A percentile compares a stretch with the other conserved stretches of the same genome.
These are phyloP conservation scores for Paramecium sonneborni DNA, from an alignment of 73 alveolate species.

Conservation along the genomic window DNA sequence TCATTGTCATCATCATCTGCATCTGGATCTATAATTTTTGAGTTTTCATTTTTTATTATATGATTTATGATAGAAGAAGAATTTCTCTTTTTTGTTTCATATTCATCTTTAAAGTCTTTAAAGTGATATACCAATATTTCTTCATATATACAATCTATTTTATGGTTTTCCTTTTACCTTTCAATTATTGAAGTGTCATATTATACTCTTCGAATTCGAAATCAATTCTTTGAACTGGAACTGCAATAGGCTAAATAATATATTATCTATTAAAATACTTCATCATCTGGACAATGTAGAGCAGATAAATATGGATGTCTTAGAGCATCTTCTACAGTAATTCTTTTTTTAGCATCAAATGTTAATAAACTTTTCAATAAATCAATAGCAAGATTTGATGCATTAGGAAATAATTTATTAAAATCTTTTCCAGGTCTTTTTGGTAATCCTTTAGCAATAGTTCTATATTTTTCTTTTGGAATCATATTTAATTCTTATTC, in stretches of 20 bases:
- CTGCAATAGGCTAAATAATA: constrained; percentile 58
- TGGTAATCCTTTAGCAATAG: constrained; percentile 63
- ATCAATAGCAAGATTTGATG: constrained; percentile 79
- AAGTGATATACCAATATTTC: constrained; percentile 75
- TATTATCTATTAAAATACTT: not conserved
- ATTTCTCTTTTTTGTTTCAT: constrained; percentile 68
- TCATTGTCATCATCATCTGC: constrained; percentile 44
- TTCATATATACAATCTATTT: constrained; percentile 69
- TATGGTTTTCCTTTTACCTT: constrained; percentile 32
- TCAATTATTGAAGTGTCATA: constrained; percentile 66
- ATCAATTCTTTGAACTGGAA: constrained; percentile 67
- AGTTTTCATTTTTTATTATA: constrained; percentile 53
- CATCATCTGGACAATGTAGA: constrained; percentile 81
- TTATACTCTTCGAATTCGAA: constrained; percentile 76
- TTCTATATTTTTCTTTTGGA: constrained; percentile 63
- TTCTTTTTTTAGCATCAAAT: constrained; percentile 88
- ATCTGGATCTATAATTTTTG: constrained; percentile 45
- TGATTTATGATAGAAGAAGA: constrained; percentile 58
- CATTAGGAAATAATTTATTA: constrained; percentile 66
- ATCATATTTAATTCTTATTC: constrained; percentile 72
- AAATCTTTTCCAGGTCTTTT: constrained; percentile 74
- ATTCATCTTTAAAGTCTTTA: constrained; percentile 64
- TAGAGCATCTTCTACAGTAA: constrained; percentile 90
- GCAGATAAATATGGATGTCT: constrained; percentile 89
- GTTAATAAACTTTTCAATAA: constrained; percentile 76